phyloP scores from a whole-genome alignment of 2,329 filamentous ascomycete genomes.

The Fonsecaea erecta region DNA sequence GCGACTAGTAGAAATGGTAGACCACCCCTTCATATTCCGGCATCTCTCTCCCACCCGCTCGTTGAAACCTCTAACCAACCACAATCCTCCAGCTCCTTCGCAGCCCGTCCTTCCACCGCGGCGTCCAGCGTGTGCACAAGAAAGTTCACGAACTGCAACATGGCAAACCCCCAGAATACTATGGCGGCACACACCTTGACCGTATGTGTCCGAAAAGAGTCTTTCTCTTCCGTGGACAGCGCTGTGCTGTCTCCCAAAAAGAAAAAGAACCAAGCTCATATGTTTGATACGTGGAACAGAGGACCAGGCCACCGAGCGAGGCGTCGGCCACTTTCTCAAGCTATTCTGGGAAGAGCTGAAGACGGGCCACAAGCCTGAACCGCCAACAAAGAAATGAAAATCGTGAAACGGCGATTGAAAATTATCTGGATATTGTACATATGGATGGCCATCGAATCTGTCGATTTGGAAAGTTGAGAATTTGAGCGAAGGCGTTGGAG shows the following conservation, averaged over 20 bases:
- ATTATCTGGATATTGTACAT: background rate
- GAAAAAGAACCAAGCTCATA: conserved; percentile 15
- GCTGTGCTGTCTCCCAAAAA: background rate
- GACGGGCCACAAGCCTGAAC: conserved; percentile 47
- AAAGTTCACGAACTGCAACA: conserved; percentile 48
- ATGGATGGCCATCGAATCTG: background rate
- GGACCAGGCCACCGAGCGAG: conserved; percentile 33
- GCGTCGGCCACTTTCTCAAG: conserved; percentile 43
- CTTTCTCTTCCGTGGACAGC: background rate
- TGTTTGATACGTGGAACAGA: conserved; percentile 10
- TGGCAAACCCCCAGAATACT: conserved; percentile 49
- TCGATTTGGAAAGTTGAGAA: background rate
- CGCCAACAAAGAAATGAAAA: conserved; percentile 27
- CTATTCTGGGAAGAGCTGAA: conserved; percentile 51
- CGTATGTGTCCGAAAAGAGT: conserved; percentile 33
- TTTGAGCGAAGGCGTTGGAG: conserved; percentile 15
- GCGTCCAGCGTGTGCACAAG: conserved; percentile 50
- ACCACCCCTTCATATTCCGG: background rate
- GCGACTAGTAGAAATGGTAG: conserved; percentile 29
- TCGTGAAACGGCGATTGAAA: background rate
- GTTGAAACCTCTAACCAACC: background rate
- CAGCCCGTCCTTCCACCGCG: conserved; percentile 50
- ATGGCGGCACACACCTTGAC: conserved; percentile 50
- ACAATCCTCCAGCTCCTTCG: conserved; percentile 42
- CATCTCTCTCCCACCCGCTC: conserved; percentile 13